Evolutionary conservation across 345 rosid genomes (phyloP).

Genomic region (Euphorbia pulcherrima): DNA sequence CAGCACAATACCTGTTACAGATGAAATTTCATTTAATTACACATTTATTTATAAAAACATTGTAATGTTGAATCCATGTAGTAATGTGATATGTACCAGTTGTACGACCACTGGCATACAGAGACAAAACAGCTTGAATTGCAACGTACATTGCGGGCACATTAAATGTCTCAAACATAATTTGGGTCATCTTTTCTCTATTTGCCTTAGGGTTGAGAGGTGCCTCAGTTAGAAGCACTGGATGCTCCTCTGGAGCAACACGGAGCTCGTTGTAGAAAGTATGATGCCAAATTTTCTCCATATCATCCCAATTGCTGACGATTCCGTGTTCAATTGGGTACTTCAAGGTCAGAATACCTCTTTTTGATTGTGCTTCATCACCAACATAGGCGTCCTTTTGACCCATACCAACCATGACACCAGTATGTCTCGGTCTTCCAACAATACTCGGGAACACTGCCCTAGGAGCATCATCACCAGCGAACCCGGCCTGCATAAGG

Average conservation of each 20-base stretch:
- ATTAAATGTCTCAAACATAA: neutral
- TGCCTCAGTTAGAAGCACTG: constrained; percentile 57
- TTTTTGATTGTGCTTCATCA: constrained; percentile 48
- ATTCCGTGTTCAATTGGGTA: constrained; percentile 54
- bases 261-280: neutral
- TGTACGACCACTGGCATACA: constrained; percentile 55
- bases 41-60: neutral
- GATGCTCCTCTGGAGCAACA: constrained; percentile 59
- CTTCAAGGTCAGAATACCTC: constrained; percentile 47
- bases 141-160: neutral
- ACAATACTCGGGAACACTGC: constrained; percentile 61
- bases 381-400: constrained; percentile 26
- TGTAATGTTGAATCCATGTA: neutral
- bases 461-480: constrained; percentile 71
- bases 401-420: constrained; percentile 50
- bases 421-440: constrained; percentile 49
- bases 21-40: neutral
- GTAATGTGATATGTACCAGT: constrained; percentile 22
- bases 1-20: constrained; percentile 20
- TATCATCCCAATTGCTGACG: constrained; percentile 52
- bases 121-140: neutral
- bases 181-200: constrained; percentile 54
- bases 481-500: constrained; percentile 43
- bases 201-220: constrained; percentile 64
- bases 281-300: constrained; percentile 34